Evolutionary conservation across 2,329 filamentous ascomycete species (phyloP).

Genomic region (Verticillium isaacii): DNA sequence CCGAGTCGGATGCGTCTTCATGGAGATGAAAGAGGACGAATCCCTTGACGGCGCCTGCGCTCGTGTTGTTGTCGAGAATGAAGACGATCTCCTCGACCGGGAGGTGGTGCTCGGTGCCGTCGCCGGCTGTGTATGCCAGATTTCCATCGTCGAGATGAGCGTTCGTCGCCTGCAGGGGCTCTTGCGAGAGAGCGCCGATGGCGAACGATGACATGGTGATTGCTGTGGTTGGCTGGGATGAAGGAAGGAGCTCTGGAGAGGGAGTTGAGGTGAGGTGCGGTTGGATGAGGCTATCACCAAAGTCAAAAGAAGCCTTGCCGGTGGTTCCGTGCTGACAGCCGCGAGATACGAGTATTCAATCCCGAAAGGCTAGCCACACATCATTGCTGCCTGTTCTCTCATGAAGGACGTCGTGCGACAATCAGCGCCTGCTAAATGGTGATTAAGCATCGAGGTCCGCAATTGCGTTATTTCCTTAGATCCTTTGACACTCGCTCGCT

Average conservation of each 20-base stretch:
- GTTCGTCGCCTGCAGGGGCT: background rate
- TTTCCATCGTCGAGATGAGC: slow-evolving; percentile 4
- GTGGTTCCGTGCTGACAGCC: no score
- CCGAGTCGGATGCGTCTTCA: slow-evolving; percentile 22
- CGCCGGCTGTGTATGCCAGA: slow-evolving; percentile 5
- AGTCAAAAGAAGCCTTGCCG: no score
- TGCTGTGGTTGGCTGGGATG: background rate
- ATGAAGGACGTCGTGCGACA: background rate
- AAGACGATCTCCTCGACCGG: slow-evolving; percentile 19
- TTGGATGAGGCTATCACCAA: no score
- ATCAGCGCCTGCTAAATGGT: no score
- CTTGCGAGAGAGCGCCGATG: background rate
- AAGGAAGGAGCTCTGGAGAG: background rate
- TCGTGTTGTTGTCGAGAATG: slow-evolving; percentile 5
- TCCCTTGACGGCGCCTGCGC: background rate
- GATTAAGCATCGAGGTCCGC: background rate
- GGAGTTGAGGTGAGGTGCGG: background rate
- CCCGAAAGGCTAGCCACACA: background rate
- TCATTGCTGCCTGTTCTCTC: background rate
- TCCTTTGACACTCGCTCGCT: background rate
- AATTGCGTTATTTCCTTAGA: background rate
- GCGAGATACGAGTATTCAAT: no score
- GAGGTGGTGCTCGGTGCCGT: slow-evolving; percentile 4
- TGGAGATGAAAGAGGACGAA: slow-evolving; percentile 32
- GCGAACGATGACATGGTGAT: background rate